Percentiles rank a stretch among this genome's conserved stretches.
Conservation (phyloP, 306 rosid genomes). For the Sicyos edulis region DNA sequence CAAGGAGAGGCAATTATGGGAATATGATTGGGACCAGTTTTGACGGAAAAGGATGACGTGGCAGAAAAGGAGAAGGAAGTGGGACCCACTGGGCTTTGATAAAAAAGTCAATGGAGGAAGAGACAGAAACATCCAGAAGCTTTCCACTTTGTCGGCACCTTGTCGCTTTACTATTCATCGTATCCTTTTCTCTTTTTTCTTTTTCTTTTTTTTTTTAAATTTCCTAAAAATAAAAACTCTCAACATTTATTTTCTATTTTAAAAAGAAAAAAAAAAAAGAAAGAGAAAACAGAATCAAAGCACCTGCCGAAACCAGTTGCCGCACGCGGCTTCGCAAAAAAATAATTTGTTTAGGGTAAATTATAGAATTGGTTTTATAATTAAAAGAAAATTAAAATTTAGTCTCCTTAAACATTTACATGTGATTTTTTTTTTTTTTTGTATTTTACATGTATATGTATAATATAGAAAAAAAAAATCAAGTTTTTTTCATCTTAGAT, state of each 20-base stretch:
- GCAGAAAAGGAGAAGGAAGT: neutral
- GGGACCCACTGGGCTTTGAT: neutral
- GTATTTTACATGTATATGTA: too few relatives aligned
- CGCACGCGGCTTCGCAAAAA: conserved; percentile 1
- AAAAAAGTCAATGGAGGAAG: neutral
- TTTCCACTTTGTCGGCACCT: neutral
- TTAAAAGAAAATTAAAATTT: too few relatives aligned
- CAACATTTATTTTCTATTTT: too few relatives aligned
- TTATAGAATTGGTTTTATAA: too few relatives aligned
- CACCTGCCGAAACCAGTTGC: neutral
- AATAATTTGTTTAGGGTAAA: too few relatives aligned
- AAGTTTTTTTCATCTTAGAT: too few relatives aligned
- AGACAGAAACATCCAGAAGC: conserved; percentile 1
- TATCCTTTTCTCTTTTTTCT: neutral
- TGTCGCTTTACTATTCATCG: conserved; percentile 8
- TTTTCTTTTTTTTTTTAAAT: neutral
- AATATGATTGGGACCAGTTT: conserved; percentile 8
- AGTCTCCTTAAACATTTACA: too few relatives aligned
- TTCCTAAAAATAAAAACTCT: neutral
- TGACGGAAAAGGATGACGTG: neutral
- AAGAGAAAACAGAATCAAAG: neutral
- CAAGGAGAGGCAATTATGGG: neutral
- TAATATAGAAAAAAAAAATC: too few relatives aligned
- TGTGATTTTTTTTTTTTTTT: too few relatives aligned
- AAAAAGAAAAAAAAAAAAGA: neutral